Conservation (phyloP, 2,329 filamentous ascomycete genomes). For the Claviceps lovelessii region DNA sequence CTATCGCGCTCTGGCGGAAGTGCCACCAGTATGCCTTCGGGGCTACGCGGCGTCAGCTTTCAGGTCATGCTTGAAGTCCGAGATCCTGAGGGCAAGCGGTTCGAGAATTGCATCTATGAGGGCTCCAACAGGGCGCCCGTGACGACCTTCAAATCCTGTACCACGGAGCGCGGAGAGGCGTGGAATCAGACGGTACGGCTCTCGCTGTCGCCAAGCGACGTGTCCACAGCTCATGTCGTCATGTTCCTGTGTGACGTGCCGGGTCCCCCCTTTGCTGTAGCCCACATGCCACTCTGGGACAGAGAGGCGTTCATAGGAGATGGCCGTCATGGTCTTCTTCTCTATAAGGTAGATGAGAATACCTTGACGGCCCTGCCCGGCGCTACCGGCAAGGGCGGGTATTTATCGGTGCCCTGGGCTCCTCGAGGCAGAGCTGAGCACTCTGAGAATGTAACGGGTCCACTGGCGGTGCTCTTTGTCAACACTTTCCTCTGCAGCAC, state of each 20-base stretch:
- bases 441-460: conserved; percentile 62
- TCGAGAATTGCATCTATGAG: conserved; percentile 77
- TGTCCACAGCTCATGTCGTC: conserved; percentile 70
- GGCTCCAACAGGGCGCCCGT: conserved; percentile 66
- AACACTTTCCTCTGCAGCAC: conserved; percentile 90
- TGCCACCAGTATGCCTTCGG: conserved; percentile 52
- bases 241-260: conserved; percentile 82
- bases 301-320: conserved; percentile 80
- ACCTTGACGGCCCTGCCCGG: conserved; percentile 54
- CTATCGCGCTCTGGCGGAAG: conserved; percentile 57
- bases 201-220: conserved; percentile 63
- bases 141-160: conserved; percentile 79
- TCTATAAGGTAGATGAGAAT: conserved; percentile 87
- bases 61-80: conserved; percentile 85
- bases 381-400: conserved; percentile 63
- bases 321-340: conserved; percentile 61
- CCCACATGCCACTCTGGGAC: conserved; percentile 89
- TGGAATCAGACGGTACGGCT: conserved; percentile 87
- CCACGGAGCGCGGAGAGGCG: conserved; percentile 59
- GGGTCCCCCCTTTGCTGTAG: conserved; percentile 76
- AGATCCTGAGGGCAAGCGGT: conserved; percentile 59
- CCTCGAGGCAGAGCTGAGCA: conserved; percentile 51
- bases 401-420: conserved; percentile 71
- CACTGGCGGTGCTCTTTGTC: conserved; percentile 63
- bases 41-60: conserved; percentile 55